Evolutionary conservation across 2,329 filamentous ascomycete species (phyloP).

Genomic region (Cladosporium halotolerans): DNA sequence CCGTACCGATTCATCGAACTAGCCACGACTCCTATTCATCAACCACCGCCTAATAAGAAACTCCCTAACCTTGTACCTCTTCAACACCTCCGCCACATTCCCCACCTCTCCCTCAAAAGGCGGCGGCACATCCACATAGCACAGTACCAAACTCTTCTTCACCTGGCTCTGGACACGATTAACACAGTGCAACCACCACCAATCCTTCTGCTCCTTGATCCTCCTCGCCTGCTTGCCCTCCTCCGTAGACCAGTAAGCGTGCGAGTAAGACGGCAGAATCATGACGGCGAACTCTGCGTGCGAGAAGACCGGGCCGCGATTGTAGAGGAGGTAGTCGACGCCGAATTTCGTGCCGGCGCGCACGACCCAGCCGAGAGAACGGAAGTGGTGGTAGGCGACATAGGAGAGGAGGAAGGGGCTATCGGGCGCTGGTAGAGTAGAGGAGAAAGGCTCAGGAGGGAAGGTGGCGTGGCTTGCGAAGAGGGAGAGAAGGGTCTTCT

Average conservation of each 20-base stretch:
- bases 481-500: conserved; percentile 44
- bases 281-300: conserved; percentile 90
- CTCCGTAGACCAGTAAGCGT: conserved; percentile 60
- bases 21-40: conserved; percentile 53
- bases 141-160: conserved; percentile 79
- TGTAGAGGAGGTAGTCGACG: conserved; percentile 90
- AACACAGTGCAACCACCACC: conserved; percentile 82
- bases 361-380: conserved; percentile 90
- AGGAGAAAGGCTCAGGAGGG: conserved; percentile 62
- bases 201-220: conserved; percentile 50
- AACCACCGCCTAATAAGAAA: conserved; percentile 78
- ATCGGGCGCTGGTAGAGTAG: conserved; percentile 51
- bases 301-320: conserved; percentile 84
- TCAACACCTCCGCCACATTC: conserved; percentile 55
- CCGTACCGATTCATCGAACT: neutral
- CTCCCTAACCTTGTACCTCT: conserved; percentile 70
- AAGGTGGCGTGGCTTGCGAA: conserved; percentile 38
- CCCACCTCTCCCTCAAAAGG: conserved; percentile 45
- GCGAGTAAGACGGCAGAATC: conserved; percentile 73
- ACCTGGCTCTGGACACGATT: conserved; percentile 87
- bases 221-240: conserved; percentile 40
- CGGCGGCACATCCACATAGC: conserved; percentile 85
- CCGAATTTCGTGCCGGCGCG: conserved; percentile 91
- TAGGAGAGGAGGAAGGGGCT: conserved; percentile 84
- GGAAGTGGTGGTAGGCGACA: conserved; percentile 89